These are phyloP conservation scores for Sechiopsis laciniata DNA, from an alignment of 306 rosid species.

Conservation along the genomic window DNA sequence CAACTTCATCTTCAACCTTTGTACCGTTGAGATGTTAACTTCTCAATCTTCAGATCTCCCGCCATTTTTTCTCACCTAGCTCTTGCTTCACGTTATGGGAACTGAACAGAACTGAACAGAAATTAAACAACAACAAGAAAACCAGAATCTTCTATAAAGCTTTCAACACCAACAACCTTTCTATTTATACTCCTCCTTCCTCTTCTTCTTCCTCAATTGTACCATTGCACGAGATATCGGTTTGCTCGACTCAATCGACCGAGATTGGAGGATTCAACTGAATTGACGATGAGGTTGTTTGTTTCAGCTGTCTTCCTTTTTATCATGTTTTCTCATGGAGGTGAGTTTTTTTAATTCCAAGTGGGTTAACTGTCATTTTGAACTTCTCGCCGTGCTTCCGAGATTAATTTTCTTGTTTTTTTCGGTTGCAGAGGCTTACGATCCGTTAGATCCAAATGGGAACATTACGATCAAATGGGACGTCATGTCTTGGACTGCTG, in stretches of 20 bases:
- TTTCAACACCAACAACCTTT: slow-evolving; percentile 33
- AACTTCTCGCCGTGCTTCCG: slow-evolving; percentile 21
- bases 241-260: neutral
- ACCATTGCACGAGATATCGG: neutral
- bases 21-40: slow-evolving; percentile 45
- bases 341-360: slow-evolving; percentile 29
- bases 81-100: slow-evolving; percentile 74
- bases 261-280: neutral
- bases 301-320: slow-evolving; percentile 41
- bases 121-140: neutral
- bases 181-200: slow-evolving; percentile 20
- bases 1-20: slow-evolving; percentile 35
- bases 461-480: slow-evolving; percentile 90
- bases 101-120: slow-evolving; percentile 28
- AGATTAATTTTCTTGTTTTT: neutral
- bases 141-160: slow-evolving; percentile 21
- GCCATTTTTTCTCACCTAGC: slow-evolving; percentile 33
- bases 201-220: slow-evolving; percentile 12
- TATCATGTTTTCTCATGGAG: slow-evolving; percentile 43
- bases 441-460: slow-evolving; percentile 93
- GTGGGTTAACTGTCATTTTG: neutral
- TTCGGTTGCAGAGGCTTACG: slow-evolving; percentile 55
- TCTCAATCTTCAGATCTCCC: slow-evolving; percentile 33
- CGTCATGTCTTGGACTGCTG: slow-evolving; percentile 85
- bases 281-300: slow-evolving; percentile 40